A percentile compares a stretch with the other conserved stretches of the same genome.
Conservation (phyloP, 2,329 filamentous ascomycete genomes). For the Madurella fahalii region DNA sequence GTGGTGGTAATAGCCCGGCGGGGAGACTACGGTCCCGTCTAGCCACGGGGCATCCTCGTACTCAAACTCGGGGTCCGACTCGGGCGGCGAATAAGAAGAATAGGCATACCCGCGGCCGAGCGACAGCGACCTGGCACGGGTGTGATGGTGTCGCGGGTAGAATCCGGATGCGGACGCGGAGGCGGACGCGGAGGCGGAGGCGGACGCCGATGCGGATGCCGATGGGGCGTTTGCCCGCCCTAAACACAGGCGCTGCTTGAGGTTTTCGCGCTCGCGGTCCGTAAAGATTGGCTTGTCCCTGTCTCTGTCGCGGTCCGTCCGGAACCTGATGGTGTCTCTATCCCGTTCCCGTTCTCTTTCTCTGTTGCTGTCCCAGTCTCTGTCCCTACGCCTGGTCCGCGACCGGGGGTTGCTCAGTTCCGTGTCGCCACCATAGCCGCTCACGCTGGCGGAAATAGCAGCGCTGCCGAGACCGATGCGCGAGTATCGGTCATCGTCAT, state of each 20-base stretch:
- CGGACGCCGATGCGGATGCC: background rate
- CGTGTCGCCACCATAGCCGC: slow-evolving; percentile 6
- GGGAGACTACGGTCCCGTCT: background rate
- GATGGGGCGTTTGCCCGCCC: background rate
- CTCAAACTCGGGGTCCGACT: background rate
- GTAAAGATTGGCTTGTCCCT: background rate
- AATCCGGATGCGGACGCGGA: too few relatives aligned
- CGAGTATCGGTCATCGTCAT: background rate
- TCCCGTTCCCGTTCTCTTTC: background rate
- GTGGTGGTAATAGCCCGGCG: slow-evolving; percentile 14
- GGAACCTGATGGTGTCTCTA: background rate
- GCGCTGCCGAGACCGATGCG: background rate
- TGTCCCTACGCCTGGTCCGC: background rate
- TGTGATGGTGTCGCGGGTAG: background rate
- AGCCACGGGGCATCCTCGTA: background rate
- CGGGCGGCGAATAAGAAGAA: background rate
- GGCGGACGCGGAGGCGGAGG: background rate
- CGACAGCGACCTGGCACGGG: slow-evolving; percentile 7
- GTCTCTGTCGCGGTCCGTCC: background rate
- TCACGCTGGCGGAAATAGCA: slow-evolving; percentile 1
- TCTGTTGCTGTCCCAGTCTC: background rate
- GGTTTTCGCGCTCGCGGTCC: slow-evolving; percentile 7
- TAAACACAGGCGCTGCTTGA: slow-evolving; percentile 17
- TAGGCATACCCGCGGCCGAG: background rate
- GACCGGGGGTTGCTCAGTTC: background rate